Percentiles rank a stretch among this genome's conserved stretches.
Evolutionary conservation across 2,329 filamentous ascomycete species (phyloP).

Genomic region (Fusarium nygamai): DNA sequence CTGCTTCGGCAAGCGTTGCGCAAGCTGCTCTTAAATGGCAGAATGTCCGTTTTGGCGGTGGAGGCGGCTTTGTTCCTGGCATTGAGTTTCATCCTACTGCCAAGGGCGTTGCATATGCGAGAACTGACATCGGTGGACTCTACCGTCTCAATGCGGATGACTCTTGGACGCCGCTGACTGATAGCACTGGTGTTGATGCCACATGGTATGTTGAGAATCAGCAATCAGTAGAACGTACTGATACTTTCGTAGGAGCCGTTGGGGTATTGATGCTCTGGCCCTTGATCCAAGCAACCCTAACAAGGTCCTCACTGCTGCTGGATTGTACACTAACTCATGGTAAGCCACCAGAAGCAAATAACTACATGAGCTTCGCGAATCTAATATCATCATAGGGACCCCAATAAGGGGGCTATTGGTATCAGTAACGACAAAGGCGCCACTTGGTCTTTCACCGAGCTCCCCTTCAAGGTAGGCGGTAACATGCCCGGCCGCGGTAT

Average conservation of each 20-base stretch:
- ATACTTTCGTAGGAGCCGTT: constrained; percentile 55
- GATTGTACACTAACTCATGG: constrained; percentile 68
- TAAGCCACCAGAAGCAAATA: neutral
- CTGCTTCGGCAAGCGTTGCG: constrained; percentile 4
- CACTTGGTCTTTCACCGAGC: constrained; percentile 60
- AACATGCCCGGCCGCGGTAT: constrained; percentile 70
- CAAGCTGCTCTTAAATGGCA: constrained; percentile 28
- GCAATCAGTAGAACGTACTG: too few relatives aligned
- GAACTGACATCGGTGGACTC: constrained; percentile 32
- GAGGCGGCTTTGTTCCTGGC: constrained; percentile 26
- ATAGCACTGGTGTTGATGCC: constrained; percentile 12
- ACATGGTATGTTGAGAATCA: constrained; percentile 6
- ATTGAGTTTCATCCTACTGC: constrained; percentile 35
- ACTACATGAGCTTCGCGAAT: neutral
- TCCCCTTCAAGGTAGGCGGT: constrained; percentile 69
- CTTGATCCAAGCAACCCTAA: constrained; percentile 63
- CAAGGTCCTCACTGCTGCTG: constrained; percentile 63
- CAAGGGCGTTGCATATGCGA: constrained; percentile 27
- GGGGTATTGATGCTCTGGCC: constrained; percentile 67
- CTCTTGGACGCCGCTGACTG: constrained; percentile 32
- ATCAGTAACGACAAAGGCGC: constrained; percentile 63
- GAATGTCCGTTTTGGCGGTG: constrained; percentile 31
- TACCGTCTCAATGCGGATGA: constrained; percentile 34
- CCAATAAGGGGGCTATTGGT: constrained; percentile 64
- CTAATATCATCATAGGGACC: constrained; percentile 51